Conservation (phyloP, 352 stramenopile genomes). For the Phytophthora lateralis region DNA sequence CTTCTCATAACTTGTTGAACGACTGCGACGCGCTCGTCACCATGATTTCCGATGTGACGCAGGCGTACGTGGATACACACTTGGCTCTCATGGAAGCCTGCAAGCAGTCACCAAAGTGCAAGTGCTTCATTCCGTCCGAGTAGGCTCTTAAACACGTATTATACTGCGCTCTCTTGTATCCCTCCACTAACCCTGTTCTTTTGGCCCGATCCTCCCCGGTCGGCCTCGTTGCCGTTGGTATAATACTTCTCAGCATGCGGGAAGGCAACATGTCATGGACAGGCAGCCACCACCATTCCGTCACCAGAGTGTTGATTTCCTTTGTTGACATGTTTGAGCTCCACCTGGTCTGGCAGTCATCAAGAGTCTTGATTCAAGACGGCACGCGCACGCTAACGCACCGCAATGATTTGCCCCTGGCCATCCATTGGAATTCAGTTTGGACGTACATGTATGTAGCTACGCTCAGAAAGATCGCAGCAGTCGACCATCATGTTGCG, state of each 20-base stretch:
- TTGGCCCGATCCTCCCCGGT: too few species aligned
- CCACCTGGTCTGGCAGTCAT: background rate
- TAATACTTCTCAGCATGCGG: background rate
- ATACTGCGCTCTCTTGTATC: too few species aligned
- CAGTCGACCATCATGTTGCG: background rate
- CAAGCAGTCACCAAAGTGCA: conserved; percentile 43
- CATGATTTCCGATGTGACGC: conserved; percentile 24
- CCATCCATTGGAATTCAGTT: too few species aligned
- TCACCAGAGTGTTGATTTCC: conserved; percentile 2
- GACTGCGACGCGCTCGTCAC: conserved; percentile 44
- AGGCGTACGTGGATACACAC: conserved; percentile 22
- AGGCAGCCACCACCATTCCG: background rate
- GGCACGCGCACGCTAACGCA: background rate
- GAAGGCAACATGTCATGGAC: conserved; percentile 2
- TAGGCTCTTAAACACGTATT: conserved; percentile 4
- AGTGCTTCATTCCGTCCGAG: conserved; percentile 53
- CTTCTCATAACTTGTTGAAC: conserved; percentile 28
- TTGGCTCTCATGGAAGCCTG: conserved; percentile 37
- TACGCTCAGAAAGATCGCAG: background rate
- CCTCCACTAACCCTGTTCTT: too few species aligned
- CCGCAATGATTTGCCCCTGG: background rate
- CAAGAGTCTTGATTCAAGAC: background rate
- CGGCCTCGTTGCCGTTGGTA: conserved; percentile 4
- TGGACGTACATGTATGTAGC: too few species aligned
- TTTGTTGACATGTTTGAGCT: background rate